phyloP scores from a whole-genome alignment of 306 rosid genomes.

The Dalbergia oliveri region DNA sequence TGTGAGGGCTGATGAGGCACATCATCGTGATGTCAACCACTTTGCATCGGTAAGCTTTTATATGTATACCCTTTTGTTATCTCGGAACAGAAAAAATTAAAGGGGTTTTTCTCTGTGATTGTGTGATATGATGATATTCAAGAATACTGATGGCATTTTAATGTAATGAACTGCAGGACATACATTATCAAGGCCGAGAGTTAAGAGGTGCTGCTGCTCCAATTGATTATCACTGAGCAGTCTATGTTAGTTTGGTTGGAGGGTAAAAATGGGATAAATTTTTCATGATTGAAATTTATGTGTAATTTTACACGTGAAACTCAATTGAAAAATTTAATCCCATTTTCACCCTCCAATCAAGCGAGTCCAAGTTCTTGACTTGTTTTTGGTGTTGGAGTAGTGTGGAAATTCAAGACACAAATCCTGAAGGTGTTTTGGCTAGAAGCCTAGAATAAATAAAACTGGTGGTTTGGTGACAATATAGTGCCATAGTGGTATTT shows the following conservation, averaged over 20 bases:
- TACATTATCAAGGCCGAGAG: slow-evolving; percentile 72
- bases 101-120: background rate
- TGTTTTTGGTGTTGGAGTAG: slow-evolving; percentile 4
- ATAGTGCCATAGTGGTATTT: background rate
- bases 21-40: slow-evolving; percentile 86
- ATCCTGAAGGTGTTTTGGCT: slow-evolving; percentile 30
- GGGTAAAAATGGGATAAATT: too few species aligned
- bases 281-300: too few species aligned
- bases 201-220: slow-evolving; percentile 77
- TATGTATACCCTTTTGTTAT: background rate
- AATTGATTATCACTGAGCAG: slow-evolving; percentile 65
- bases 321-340: too few species aligned
- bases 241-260: too few species aligned
- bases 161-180: slow-evolving; percentile 65
- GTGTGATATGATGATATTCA: background rate
- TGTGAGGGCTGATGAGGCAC: slow-evolving; percentile 83
- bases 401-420: too few species aligned
- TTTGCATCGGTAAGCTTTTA: slow-evolving; percentile 67
- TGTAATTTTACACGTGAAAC: too few species aligned
- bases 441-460: slow-evolving; percentile 35
- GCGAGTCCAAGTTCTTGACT: background rate
- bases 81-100: background rate
- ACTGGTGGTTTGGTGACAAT: slow-evolving; percentile 5
- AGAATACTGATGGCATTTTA: slow-evolving; percentile 10
- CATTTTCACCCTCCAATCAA: too few species aligned